phyloP scores from a whole-genome alignment of 1,284 basidiomycete species.

The Ceratobasidium sp. region DNA sequence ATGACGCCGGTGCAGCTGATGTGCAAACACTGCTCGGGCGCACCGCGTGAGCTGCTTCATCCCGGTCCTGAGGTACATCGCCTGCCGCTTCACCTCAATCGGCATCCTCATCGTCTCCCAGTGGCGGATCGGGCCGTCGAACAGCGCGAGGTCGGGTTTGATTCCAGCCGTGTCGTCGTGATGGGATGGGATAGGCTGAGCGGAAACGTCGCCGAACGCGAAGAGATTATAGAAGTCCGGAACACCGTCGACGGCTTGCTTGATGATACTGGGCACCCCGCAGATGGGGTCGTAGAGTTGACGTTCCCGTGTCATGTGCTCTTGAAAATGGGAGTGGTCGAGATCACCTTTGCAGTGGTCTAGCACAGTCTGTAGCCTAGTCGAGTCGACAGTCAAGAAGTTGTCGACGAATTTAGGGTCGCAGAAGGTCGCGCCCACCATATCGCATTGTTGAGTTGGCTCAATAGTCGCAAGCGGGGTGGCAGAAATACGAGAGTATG shows the following conservation, averaged over 20 bases:
- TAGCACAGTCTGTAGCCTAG: not conserved
- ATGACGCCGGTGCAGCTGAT: constrained; percentile 28
- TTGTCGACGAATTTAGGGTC: constrained; percentile 14
- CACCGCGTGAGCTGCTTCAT: constrained; percentile 24
- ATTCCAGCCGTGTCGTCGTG: not conserved
- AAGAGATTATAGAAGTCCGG: not conserved
- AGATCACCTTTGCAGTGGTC: not conserved
- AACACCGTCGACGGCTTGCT: not conserved
- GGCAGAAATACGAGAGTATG: not conserved
- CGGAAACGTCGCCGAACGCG: not conserved
- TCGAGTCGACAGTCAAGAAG: constrained; percentile 11
- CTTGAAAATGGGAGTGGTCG: not conserved
- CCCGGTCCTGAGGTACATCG: not conserved
- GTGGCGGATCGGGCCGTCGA: not conserved
- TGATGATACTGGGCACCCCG: constrained; percentile 5
- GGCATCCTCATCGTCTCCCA: constrained; percentile 1
- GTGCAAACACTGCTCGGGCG: constrained; percentile 22
- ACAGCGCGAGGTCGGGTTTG: constrained; percentile 29
- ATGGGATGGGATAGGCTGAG: constrained; percentile 3
- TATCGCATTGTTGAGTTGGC: not conserved
- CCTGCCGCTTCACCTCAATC: constrained; percentile 18
- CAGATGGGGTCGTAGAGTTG: not conserved
- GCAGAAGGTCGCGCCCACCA: constrained; percentile 10
- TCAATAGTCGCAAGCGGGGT: not conserved
- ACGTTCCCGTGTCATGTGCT: not conserved